Base-by-base conservation (phyloP, 768 basidiomycete species). In the Podaxis sp. region DNA sequence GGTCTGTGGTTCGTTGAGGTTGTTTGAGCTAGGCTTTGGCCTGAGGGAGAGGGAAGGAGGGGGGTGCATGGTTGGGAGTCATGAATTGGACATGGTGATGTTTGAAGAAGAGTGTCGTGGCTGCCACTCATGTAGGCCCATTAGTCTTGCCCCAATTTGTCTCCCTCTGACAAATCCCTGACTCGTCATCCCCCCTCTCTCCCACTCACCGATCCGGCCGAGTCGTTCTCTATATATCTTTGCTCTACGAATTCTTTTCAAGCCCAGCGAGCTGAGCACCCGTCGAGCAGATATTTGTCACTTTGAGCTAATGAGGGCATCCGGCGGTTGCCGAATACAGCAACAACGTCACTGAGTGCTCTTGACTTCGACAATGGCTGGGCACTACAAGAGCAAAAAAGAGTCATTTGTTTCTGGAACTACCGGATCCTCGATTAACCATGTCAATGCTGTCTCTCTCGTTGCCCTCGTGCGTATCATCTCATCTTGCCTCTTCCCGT, bases 331-430 rank as follows among this genome's bases (percentile, higher is more conserved):
- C 44, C 44, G 40, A 13, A n/a, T 13, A 46, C 17, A 46, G 7
- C 44, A 46, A n/a, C n/a, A n/a, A 17, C 2, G 44, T 42, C 40
- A 42, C 40, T 17, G 40, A 42, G 40, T n/a, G 17, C 40, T 13
- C 17, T 17, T n/a, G 30, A 42, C 40, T 11, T 42, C 7, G 6
- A 17, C 15, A 9, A 46, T 46, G 44, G 17, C n/a, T 46, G 17
- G n/a, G 42, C 49, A 63, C 61, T 96, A 96, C 82, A 95, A 93
- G 73, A 67, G 79, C 7, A 85, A 82, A 8, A 96, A 96, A 74
- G 91, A 93, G 76, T 85, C 84, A 0, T 96, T 95, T 69, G 89
- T 94, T 42, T 87, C 92, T 6, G 84, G 86, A 44, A 84, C 81
- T 74, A 82, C 80, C 1, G 95, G 95, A 1, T 89, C 90, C 0